phyloP scores from a whole-genome alignment of 139 green algal species.

The Coelastrella sp. region DNA sequence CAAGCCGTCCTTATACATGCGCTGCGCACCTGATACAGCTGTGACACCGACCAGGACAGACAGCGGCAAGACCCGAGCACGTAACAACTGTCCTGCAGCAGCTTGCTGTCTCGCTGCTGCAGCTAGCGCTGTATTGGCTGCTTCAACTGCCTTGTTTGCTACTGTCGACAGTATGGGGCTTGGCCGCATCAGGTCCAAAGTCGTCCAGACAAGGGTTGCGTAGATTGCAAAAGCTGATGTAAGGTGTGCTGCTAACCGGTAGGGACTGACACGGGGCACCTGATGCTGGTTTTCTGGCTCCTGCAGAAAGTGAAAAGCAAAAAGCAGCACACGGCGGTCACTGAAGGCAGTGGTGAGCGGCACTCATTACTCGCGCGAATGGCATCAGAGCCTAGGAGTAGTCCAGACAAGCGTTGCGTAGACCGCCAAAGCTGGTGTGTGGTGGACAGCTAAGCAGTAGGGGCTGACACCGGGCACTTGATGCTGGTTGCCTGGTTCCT shows the following conservation, averaged over 20 bases:
- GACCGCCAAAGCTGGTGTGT: constrained; percentile 95
- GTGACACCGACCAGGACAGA: constrained; percentile 92
- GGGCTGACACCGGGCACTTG: constrained; percentile 91
- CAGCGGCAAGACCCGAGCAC: constrained; percentile 73
- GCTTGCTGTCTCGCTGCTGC: constrained; percentile 30
- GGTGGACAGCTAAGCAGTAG: constrained; percentile 96
- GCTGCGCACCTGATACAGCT: constrained; percentile 78
- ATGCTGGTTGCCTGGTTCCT: constrained; percentile 72
- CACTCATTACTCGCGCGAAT: too few species aligned
- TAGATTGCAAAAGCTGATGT: constrained; percentile 97
- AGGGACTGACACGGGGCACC: constrained; percentile 93
- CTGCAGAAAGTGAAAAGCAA: constrained; percentile 27
- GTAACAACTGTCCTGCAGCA: constrained; percentile 59
- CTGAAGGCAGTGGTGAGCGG: background rate
- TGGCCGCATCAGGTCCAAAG: constrained; percentile 80
- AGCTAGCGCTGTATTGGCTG: constrained; percentile 10
- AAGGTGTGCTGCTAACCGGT: constrained; percentile 97
- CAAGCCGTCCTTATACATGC: too few species aligned
- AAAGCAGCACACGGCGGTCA: too few species aligned
- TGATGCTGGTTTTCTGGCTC: constrained; percentile 77
- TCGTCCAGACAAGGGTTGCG: constrained; percentile 93
- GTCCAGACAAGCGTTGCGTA: constrained; percentile 96
- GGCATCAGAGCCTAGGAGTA: constrained; percentile 84
- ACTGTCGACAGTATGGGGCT: background rate
- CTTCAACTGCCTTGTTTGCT: background rate